These are phyloP conservation scores for Penicillium turbatum DNA, from an alignment of 495 filamentous ascomycete genomes.

Conservation along the genomic window DNA sequence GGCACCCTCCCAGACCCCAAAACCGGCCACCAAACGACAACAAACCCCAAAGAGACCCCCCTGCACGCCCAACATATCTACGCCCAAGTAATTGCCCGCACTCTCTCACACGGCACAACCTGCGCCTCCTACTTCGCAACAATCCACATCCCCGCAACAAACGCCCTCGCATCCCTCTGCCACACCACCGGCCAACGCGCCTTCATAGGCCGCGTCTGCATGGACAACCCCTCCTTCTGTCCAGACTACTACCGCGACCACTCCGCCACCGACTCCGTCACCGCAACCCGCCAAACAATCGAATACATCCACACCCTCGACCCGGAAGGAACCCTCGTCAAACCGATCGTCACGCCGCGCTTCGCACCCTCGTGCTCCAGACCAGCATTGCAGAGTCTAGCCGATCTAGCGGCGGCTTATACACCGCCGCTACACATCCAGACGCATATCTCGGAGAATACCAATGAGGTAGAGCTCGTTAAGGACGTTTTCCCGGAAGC, in stretches of 20 bases:
- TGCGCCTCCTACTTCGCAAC: conserved; percentile 89
- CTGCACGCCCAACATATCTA: conserved; percentile 58
- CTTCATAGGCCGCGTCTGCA: conserved; percentile 81
- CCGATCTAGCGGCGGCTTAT: conserved; percentile 54
- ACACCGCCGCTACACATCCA: conserved; percentile 63
- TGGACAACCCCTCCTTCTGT: conserved; percentile 62
- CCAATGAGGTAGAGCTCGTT: conserved; percentile 66
- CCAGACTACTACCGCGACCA: conserved; percentile 74
- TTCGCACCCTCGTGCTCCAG: conserved; percentile 77
- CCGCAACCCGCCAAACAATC: conserved; percentile 57
- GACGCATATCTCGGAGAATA: conserved; percentile 91
- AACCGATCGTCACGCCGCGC: conserved; percentile 82
- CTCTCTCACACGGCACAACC: conserved; percentile 82
- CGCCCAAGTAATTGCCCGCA: conserved; percentile 65
- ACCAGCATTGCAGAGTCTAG: conserved; percentile 57
- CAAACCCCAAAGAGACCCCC: conserved; percentile 8
- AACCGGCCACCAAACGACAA: not conserved
- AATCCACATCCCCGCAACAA: conserved; percentile 70
- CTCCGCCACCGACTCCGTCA: conserved; percentile 50
- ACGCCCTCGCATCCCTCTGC: conserved; percentile 78
- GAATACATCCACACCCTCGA: conserved; percentile 65
- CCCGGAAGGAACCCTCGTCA: conserved; percentile 53
- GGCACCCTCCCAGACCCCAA: conserved; percentile 11
- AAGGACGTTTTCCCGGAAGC: conserved; percentile 61
- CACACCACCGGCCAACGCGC: conserved; percentile 72